Percentiles rank a stretch among this genome's conserved stretches.
These are phyloP conservation scores for Parsonsia alboflavescens DNA, from an alignment of 257 asterid genomes.

Conservation along the genomic window DNA sequence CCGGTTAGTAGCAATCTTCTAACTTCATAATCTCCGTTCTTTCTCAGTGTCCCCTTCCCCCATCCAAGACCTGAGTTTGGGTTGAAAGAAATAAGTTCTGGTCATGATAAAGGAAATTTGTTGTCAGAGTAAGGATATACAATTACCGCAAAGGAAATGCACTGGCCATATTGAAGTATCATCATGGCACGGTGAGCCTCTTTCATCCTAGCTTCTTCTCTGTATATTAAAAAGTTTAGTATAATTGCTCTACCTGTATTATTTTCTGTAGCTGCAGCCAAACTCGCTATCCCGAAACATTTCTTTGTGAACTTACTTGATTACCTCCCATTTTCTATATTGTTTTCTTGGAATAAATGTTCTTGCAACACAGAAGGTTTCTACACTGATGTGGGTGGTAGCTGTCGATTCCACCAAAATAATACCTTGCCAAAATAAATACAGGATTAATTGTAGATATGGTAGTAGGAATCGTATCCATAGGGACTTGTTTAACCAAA, in stretches of 20 bases:
- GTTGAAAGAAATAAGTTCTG: neutral
- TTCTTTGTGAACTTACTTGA: neutral
- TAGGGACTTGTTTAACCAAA: no score
- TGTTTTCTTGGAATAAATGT: neutral
- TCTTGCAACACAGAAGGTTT: neutral
- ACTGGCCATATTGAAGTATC: conserved; percentile 87
- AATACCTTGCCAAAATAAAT: no score
- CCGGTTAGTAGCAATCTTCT: conserved; percentile 26
- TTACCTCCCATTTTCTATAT: neutral
- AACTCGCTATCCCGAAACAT: neutral
- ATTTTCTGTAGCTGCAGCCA: neutral
- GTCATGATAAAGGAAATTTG: neutral
- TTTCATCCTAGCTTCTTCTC: neutral
- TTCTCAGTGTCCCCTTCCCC: neutral
- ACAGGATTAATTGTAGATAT: no score
- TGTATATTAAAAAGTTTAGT: neutral
- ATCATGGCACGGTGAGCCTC: conserved; percentile 39
- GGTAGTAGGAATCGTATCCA: no score
- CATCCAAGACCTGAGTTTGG: neutral
- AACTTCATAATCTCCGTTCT: neutral
- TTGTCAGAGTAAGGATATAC: conserved; percentile 62
- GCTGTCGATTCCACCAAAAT: no score
- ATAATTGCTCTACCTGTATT: neutral
- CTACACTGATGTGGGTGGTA: neutral
- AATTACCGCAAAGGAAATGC: conserved; percentile 81